A percentile compares a stretch with the other conserved stretches of the same genome.
phyloP scores from a whole-genome alignment of 345 rosid genomes.

The Eutrema yunnanense region DNA sequence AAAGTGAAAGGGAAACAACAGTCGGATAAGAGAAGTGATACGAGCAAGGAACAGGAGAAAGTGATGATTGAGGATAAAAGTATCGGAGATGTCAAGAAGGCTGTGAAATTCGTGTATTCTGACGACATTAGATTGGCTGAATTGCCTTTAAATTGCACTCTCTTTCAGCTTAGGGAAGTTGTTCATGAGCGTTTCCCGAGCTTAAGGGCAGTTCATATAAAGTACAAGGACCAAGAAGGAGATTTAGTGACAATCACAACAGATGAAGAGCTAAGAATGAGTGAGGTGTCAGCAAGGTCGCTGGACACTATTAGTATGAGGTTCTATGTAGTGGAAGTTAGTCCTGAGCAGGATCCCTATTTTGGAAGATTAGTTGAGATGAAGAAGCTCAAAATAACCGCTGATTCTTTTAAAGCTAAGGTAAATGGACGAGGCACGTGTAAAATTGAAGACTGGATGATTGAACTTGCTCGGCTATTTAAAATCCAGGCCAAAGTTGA shows the following conservation, averaged over 20 bases:
- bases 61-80: constrained; percentile 41
- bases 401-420: constrained; percentile 23
- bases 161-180: constrained; percentile 61
- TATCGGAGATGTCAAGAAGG: constrained; percentile 43
- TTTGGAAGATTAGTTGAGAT: constrained; percentile 38
- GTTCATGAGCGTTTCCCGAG: constrained; percentile 65
- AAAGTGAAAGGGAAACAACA: constrained; percentile 37
- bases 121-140: constrained; percentile 82
- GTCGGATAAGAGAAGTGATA: constrained; percentile 26
- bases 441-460: constrained; percentile 76
- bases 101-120: constrained; percentile 60
- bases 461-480: constrained; percentile 73
- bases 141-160: constrained; percentile 62
- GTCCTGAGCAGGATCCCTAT: constrained; percentile 53
- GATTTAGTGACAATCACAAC: constrained; percentile 79
- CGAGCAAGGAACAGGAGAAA: constrained; percentile 49
- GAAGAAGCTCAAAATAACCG: constrained; percentile 21
- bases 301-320: constrained; percentile 46
- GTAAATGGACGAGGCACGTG: constrained; percentile 27
- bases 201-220: constrained; percentile 59
- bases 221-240: constrained; percentile 87
- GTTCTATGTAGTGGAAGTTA: constrained; percentile 59
- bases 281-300: constrained; percentile 52
- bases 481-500: constrained; percentile 73
- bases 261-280: constrained; percentile 76